Conservation (phyloP, 148 eudicot genomes). For the Beta vulgaris region DNA sequence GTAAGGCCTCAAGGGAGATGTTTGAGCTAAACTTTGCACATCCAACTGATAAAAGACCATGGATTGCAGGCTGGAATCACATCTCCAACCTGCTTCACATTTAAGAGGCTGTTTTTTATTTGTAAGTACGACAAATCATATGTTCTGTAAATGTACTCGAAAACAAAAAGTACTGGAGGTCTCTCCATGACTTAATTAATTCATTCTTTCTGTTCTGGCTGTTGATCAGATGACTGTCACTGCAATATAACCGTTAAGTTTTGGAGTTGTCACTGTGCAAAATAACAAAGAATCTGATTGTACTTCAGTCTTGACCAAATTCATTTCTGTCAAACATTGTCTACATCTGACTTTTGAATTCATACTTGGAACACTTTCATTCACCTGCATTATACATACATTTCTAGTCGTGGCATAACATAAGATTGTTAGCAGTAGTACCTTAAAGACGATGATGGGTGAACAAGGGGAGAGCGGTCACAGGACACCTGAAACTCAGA, state of each 20-base stretch:
- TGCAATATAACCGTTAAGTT: not conserved
- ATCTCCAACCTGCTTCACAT: conserved; percentile 64
- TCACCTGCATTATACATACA: no score
- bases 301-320: no score
- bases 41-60: conserved; percentile 70
- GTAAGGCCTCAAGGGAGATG: conserved; percentile 88
- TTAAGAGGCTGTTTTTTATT: not conserved
- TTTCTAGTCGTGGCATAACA: no score
- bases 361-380: no score
- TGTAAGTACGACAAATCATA: conserved; percentile 2
- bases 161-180: not conserved
- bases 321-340: no score
- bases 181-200: conserved; percentile 5
- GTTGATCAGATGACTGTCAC: not conserved
- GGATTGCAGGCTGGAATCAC: conserved; percentile 82
- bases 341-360: no score
- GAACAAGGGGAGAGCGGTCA: no score
- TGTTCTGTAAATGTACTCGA: conserved; percentile 3
- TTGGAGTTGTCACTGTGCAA: not conserved
- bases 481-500: no score
- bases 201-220: conserved; percentile 2
- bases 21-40: conserved; percentile 83
- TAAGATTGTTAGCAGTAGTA: no score
- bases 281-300: not conserved
- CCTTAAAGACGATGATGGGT: no score